Evolutionary conservation across 208 protist genomes (phyloP), one percentile per base, ranked within the genome.

Genomic region (Leishmania tarentolae): DNA sequence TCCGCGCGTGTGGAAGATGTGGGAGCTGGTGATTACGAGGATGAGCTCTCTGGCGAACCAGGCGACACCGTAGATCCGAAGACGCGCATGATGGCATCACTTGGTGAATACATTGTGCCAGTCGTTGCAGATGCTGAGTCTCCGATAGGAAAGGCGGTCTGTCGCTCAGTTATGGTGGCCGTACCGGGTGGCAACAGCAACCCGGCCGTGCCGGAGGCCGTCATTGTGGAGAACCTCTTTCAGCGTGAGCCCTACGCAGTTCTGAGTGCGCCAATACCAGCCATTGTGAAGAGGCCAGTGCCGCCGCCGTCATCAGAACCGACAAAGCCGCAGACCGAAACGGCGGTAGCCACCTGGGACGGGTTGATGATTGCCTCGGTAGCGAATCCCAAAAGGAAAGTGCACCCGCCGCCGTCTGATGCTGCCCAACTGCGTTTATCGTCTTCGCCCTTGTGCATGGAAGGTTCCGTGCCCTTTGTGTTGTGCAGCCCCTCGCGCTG

Each of bases 1-100:
- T 72, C 19, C 11, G 42, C 8, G 11, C 13, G n/a, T n/a, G 8
- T 24, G 15, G 31, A 50, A 40, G 47, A 46, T 28, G 28, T 37
- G 4, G 71, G 47, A 1, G 47, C 71, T 76, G 31, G n/a, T 17
- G 71, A 53, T 59, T 6, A 11, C n/a, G 71, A 37, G 44, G 47
- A 31, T 3, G 71, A 66, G n/a, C 47, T 15, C 52, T 42, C 79
- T 17, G 65, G 42, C 52, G 72, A 74, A 0, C 7, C 31, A 35
- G 79, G 47, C 56, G 70, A 73, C 46, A 28, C 2, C 15, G 74
- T 81, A 13, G 77, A 78, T 50, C n/a, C 77, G 7, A 85, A 6
- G 72, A 81, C 82, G 37, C n/a, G 13, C 46, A 85, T 88, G 72
- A 90, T 90, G 83, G 87, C 87, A 0, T 90, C 87, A 28, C 82